Base-by-base conservation (phyloP, 768 basidiomycete species). In the Suillus americanus region DNA sequence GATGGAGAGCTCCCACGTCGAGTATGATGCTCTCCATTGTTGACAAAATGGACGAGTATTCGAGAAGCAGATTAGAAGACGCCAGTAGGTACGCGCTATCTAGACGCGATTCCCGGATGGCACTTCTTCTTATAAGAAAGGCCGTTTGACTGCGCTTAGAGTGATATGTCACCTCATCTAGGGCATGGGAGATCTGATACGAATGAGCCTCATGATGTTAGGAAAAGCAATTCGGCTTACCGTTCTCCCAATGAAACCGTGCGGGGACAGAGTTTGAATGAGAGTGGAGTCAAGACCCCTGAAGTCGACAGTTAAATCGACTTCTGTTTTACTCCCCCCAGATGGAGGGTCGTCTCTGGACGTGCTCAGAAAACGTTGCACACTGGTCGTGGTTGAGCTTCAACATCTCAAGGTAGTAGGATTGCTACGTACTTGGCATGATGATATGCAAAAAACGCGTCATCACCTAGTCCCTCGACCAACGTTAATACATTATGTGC, bases 31-130 rank as follows among this genome's bases (percentile, higher is more conserved):
- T 64, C 61, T 61, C 65, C 18, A 62, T 65, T 16, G 68, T 76
- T 8, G 64, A 68, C 40, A 72, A 71, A 18, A 70, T 68, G 33
- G 73, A 74, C 5, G 75, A 73, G 62, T 76, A 77, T 62, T 76
- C 76, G 30, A 76, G 62, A 23, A 77, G 69, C 18, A 76, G 72
- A 48, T 73, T 76, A 5, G 76, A 76, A 1, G 74, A 51, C 5
- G 73, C 72, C 33, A 72, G 76, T 67, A 67, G 72, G 57, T 68
- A 75, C 56, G 77, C 69, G 4, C 69, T 74, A 41, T 70, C 63
- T 16, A 73, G 62, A 25, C 62, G 72, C 33, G 56, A 57, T 13
- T 71, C 67, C 14, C 62, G 67, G 23, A 51, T 20, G 1, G 61
- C 40, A 46, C 40, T 55, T 3, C 51, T 53, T 40, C 41, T 53